Conservation (phyloP, 2,329 filamentous ascomycete species). For the Botrytis medusae region DNA sequence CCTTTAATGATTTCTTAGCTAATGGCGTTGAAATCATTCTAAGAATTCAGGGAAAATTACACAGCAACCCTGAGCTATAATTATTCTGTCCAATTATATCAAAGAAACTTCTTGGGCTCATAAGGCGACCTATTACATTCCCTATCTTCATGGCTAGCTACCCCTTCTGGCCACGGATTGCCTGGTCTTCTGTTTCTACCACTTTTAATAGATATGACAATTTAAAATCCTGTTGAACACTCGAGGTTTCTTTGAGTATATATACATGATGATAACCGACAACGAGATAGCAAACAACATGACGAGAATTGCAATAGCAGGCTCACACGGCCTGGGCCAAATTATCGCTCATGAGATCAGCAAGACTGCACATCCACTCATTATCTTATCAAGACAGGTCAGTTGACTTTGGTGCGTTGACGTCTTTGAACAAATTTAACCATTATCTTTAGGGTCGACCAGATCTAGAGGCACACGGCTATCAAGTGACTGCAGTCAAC, state of each 20-base stretch:
- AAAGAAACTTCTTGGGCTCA: conserved; percentile 29
- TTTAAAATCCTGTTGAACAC: background rate
- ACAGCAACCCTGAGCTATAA: background rate
- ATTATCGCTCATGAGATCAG: conserved; percentile 60
- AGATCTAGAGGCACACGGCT: conserved; percentile 44
- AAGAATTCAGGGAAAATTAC: background rate
- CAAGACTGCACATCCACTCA: conserved; percentile 64
- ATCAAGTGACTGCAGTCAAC: conserved; percentile 69
- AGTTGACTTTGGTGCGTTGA: conserved; percentile 33
- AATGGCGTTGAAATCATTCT: background rate
- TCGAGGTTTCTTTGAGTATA: background rate
- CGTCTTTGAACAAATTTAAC: background rate
- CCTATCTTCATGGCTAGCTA: background rate
- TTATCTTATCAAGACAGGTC: conserved; percentile 68
- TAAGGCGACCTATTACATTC: conserved; percentile 27
- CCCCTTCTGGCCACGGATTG: conserved; percentile 1
- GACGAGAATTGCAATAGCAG: conserved; percentile 63
- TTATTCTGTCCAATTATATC: conserved; percentile 28
- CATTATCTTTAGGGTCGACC: conserved; percentile 39
- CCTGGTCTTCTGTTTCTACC: background rate
- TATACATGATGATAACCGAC: background rate
- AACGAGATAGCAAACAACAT: conserved; percentile 27
- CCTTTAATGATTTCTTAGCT: background rate
- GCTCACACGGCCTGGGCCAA: conserved; percentile 58
- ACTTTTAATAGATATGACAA: background rate